Percentiles rank a stretch among this genome's conserved stretches.
Conservation (phyloP, 129 eudicot genomes). For the Arctium minus region DNA sequence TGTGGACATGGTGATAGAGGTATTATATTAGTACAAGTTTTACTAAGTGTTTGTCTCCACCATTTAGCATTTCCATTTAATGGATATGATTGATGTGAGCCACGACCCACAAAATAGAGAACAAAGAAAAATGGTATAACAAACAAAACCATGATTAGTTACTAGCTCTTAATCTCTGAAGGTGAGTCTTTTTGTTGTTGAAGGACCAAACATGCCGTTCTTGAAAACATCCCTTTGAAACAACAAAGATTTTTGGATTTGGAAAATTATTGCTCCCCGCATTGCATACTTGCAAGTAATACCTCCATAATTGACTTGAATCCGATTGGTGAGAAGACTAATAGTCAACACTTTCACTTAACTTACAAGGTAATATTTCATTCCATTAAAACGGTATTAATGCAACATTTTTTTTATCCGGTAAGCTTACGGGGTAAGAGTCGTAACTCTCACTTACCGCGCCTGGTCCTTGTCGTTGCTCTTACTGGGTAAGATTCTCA, state of each 20-base stretch:
- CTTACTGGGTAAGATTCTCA: too few relatives aligned
- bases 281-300: constrained; percentile 76
- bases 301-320: constrained; percentile 61
- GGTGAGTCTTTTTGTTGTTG: neutral
- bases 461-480: too few relatives aligned
- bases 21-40: constrained; percentile 4
- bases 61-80: neutral
- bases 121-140: neutral
- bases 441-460: too few relatives aligned
- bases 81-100: neutral
- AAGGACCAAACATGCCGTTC: constrained; percentile 56
- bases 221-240: constrained; percentile 58
- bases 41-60: neutral
- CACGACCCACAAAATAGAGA: neutral
- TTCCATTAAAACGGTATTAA: too few relatives aligned
- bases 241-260: constrained; percentile 68
- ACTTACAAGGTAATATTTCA: too few relatives aligned
- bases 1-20: constrained; percentile 99
- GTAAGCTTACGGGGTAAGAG: too few relatives aligned
- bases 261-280: constrained; percentile 60
- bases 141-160: neutral
- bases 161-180: neutral
- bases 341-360: neutral
- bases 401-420: too few relatives aligned
- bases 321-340: constrained; percentile 69